Evolutionary conservation across 2,329 filamentous ascomycete species (phyloP).

Genomic region (Aureobasidium sp.): DNA sequence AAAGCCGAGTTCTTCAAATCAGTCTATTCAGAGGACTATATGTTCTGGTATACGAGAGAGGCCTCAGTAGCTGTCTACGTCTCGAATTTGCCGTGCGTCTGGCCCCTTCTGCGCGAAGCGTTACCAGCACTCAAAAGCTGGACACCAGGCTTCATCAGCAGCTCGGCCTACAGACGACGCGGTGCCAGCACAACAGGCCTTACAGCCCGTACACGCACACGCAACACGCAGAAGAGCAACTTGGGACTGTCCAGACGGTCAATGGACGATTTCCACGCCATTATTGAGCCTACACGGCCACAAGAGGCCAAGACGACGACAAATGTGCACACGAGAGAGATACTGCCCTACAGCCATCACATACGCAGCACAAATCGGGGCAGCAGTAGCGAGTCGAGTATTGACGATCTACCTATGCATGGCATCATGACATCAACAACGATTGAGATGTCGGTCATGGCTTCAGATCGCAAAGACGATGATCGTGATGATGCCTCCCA

Average conservation of each 20-base stretch:
- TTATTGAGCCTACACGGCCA: not conserved
- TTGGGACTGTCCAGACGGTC: not conserved
- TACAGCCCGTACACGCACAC: not conserved
- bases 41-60: slow-evolving; percentile 44
- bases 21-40: slow-evolving; percentile 31
- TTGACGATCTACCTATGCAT: slow-evolving; percentile 10
- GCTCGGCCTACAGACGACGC: not conserved
- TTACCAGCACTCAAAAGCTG: slow-evolving; percentile 16
- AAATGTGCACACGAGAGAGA: not conserved
- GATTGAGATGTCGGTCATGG: slow-evolving; percentile 18
- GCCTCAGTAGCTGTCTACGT: slow-evolving; percentile 47
- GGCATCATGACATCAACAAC: slow-evolving; percentile 17
- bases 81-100: slow-evolving; percentile 48
- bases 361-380: not conserved
- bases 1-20: slow-evolving; percentile 43
- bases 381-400: slow-evolving; percentile 5
- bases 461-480: not conserved
- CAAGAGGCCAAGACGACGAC: not conserved
- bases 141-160: slow-evolving; percentile 14
- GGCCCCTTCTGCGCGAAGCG: slow-evolving; percentile 42
- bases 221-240: slow-evolving; percentile 7
- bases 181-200: not conserved
- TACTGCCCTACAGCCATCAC: not conserved
- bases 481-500: slow-evolving; percentile 4
- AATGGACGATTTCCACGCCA: slow-evolving; percentile 8